These are phyloP conservation scores for Nakazawaea ambrosiae DNA, from an alignment of 805 yeast genomes.

Conservation along the genomic window DNA sequence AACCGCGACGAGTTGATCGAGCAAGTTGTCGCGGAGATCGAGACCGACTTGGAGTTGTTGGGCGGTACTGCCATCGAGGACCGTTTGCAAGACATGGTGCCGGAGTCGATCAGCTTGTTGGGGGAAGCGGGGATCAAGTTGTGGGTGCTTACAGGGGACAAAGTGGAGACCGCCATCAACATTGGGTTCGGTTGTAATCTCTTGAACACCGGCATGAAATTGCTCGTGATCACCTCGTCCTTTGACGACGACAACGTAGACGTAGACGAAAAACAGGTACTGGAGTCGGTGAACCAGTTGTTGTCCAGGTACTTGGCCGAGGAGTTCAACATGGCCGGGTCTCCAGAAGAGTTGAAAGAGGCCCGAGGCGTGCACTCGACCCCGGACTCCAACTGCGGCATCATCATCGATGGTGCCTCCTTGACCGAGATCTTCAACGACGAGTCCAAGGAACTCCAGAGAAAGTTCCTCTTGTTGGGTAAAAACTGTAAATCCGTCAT, in stretches of 20 bases:
- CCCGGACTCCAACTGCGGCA: constrained; percentile 61
- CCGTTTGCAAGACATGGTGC: constrained; percentile 80
- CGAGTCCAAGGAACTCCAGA: constrained; percentile 32
- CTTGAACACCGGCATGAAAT: constrained; percentile 68
- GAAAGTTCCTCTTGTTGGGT: constrained; percentile 63
- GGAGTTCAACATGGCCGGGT: constrained; percentile 53
- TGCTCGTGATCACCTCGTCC: constrained; percentile 54
- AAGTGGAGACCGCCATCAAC: constrained; percentile 84
- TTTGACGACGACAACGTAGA: constrained; percentile 39
- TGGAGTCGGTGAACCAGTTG: constrained; percentile 35
- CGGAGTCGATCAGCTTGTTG: constrained; percentile 65
- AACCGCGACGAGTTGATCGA: constrained; percentile 70
- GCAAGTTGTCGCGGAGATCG: constrained; percentile 67
- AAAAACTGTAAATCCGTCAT: constrained; percentile 77
- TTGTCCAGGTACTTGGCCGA: constrained; percentile 46
- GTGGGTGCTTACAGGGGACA: constrained; percentile 86
- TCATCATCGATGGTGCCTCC: constrained; percentile 79
- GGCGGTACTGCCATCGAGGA: constrained; percentile 91
- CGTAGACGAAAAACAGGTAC: constrained; percentile 15
- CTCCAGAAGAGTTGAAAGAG: constrained; percentile 44
- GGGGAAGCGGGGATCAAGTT: constrained; percentile 75
- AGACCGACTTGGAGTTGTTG: constrained; percentile 52
- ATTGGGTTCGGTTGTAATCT: constrained; percentile 83
- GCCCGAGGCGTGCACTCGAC: constrained; percentile 59
- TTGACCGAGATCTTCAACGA: constrained; percentile 40